These are phyloP conservation scores for Pseudogymnoascus sp. DNA, from an alignment of 2,329 filamentous ascomycete genomes.

Conservation along the genomic window DNA sequence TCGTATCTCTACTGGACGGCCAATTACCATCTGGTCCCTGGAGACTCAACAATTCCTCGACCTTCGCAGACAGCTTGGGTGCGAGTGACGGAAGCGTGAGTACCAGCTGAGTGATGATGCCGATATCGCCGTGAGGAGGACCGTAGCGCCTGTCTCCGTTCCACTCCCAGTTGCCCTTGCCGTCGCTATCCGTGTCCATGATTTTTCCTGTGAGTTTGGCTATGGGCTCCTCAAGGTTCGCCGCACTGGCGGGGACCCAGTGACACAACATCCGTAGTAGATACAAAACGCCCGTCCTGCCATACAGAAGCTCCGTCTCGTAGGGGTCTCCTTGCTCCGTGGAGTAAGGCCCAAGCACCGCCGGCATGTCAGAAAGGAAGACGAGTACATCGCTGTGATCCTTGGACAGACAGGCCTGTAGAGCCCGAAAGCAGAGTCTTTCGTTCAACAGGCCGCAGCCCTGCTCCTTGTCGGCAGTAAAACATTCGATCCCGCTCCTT, in stretches of 20 bases:
- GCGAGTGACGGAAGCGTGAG: conserved; percentile 40
- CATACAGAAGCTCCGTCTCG: conserved; percentile 41
- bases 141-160: conserved; percentile 57
- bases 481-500: background rate
- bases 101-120: conserved; percentile 64
- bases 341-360: background rate
- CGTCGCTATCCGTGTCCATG: conserved; percentile 40
- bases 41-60: conserved; percentile 50
- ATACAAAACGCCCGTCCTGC: conserved; percentile 62
- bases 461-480: background rate
- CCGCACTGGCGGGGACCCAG: conserved; percentile 41
- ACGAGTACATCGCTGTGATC: background rate
- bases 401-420: background rate
- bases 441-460: background rate
- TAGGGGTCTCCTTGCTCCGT: background rate
- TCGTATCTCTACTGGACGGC: conserved; percentile 29
- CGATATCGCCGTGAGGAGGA: conserved; percentile 60
- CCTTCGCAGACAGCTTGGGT: conserved; percentile 42
- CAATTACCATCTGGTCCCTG: conserved; percentile 60
- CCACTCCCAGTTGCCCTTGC: conserved; percentile 51
- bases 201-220: conserved; percentile 53
- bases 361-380: background rate
- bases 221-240: conserved; percentile 47
- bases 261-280: conserved; percentile 52
- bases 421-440: background rate